Percentiles rank a stretch among this genome's conserved stretches.
Conservation (phyloP, 805 yeast species). For the Metschnikowia anglica region DNA sequence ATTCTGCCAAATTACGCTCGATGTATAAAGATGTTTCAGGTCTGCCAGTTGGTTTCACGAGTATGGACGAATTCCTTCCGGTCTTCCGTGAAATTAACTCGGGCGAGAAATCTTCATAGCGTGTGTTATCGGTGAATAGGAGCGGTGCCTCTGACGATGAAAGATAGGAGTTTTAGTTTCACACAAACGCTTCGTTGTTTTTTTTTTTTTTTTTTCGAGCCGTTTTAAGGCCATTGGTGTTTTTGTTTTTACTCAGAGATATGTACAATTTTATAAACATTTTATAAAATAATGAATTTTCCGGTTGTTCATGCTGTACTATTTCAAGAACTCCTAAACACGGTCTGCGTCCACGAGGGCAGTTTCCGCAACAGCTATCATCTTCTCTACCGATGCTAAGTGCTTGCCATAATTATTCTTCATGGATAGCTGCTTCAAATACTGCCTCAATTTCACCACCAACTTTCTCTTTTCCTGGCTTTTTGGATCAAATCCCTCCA, state of each 20-base stretch:
- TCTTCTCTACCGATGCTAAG: slow-evolving; percentile 76
- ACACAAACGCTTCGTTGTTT: neutral
- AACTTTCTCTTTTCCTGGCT: slow-evolving; percentile 67
- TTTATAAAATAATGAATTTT: neutral
- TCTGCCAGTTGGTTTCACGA: slow-evolving; percentile 10
- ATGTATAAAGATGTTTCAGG: slow-evolving; percentile 9
- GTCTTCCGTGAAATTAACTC: slow-evolving; percentile 6
- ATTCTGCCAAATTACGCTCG: slow-evolving; percentile 12
- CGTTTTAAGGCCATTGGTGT: neutral
- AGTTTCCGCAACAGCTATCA: slow-evolving; percentile 55
- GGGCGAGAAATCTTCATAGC: neutral
- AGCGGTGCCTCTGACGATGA: neutral
- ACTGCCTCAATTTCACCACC: slow-evolving; percentile 74
- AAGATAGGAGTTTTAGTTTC: neutral
- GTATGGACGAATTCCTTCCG: slow-evolving; percentile 7
- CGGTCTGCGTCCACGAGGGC: slow-evolving; percentile 41
- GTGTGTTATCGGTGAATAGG: neutral
- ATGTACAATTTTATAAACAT: slow-evolving; percentile 5
- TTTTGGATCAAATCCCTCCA: slow-evolving; percentile 65
- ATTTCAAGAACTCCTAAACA: neutral
- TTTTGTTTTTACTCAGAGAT: slow-evolving; percentile 1
- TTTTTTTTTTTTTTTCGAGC: slow-evolving; percentile 1
- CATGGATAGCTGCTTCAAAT: slow-evolving; percentile 65
- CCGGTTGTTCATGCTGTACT: slow-evolving; percentile 2
- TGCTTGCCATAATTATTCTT: slow-evolving; percentile 77